Conservation (phyloP, 306 rosid genomes). For the Geum urbanum region DNA sequence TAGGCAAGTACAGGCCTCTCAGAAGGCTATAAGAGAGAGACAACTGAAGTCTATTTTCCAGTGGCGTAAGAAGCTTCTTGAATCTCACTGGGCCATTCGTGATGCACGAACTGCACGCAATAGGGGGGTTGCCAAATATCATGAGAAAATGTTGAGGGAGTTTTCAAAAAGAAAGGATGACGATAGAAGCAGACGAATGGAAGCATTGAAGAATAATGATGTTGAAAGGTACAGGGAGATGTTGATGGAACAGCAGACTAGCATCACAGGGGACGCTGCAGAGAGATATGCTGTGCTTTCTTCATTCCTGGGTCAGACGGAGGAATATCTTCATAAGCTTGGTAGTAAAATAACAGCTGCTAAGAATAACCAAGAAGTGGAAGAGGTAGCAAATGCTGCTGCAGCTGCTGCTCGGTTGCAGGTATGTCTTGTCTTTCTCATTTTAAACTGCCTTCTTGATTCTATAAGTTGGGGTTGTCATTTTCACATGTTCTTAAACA, state of each 20-base stretch:
- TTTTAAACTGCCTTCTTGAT: background rate
- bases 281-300: constrained; percentile 97
- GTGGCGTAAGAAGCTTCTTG: constrained; percentile 98
- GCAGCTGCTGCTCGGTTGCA: constrained; percentile 90
- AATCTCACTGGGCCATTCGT: constrained; percentile 93
- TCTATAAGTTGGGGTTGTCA: background rate
- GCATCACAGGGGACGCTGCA: constrained; percentile 82
- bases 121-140: constrained; percentile 97
- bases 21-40: constrained; percentile 78
- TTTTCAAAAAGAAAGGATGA: constrained; percentile 93
- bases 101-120: constrained; percentile 96
- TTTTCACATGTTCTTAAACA: background rate
- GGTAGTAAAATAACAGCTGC: constrained; percentile 94
- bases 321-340: constrained; percentile 89
- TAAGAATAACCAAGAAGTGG: constrained; percentile 84
- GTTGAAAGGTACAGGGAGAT: constrained; percentile 97
- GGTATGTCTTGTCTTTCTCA: constrained; percentile 43
- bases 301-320: constrained; percentile 88
- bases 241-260: constrained; percentile 93
- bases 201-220: constrained; percentile 93
- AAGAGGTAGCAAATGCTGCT: constrained; percentile 87
- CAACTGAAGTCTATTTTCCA: constrained; percentile 88
- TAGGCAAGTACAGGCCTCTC: constrained; percentile 91
- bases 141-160: constrained; percentile 89
- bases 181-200: constrained; percentile 89